phyloP scores from a whole-genome alignment of 176 grass and related monocot genomes.

The Lolium multiflorum region DNA sequence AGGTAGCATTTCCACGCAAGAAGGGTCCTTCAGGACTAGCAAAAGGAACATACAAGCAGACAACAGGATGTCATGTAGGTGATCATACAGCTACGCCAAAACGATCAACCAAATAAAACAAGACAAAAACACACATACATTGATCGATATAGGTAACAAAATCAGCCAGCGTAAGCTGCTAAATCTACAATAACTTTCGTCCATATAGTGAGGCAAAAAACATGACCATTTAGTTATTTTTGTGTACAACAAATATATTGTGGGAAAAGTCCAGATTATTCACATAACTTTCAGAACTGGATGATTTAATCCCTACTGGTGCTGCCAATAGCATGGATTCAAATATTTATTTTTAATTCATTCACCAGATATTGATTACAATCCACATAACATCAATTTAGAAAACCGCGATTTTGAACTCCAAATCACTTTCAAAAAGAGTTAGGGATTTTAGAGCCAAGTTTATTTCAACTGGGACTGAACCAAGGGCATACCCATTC shows the following conservation, averaged over 20 bases:
- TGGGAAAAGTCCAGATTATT: not conserved
- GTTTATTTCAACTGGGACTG: not conserved
- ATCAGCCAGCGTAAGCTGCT: not conserved
- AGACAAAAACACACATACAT: not conserved
- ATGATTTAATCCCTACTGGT: not conserved
- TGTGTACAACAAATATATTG: not conserved
- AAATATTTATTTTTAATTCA: not conserved
- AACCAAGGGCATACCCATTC: not conserved
- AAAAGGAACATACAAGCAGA: not conserved
- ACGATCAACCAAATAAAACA: not conserved
- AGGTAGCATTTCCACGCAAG: too few species aligned
- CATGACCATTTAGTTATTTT: not conserved
- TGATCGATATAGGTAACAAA: not conserved
- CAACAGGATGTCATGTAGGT: not conserved
- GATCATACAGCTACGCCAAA: not conserved
- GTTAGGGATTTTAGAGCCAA: not conserved
- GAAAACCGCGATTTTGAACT: not conserved
- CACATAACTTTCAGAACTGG: not conserved
- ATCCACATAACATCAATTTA: not conserved
- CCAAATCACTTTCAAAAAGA: not conserved
- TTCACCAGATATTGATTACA: not conserved
- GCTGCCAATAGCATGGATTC: not conserved
- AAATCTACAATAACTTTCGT: not conserved
- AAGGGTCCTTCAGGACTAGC: too few species aligned
- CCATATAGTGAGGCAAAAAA: not conserved